Conservation (phyloP, 805 yeast species). For the Wickerhamia fluorescens region DNA sequence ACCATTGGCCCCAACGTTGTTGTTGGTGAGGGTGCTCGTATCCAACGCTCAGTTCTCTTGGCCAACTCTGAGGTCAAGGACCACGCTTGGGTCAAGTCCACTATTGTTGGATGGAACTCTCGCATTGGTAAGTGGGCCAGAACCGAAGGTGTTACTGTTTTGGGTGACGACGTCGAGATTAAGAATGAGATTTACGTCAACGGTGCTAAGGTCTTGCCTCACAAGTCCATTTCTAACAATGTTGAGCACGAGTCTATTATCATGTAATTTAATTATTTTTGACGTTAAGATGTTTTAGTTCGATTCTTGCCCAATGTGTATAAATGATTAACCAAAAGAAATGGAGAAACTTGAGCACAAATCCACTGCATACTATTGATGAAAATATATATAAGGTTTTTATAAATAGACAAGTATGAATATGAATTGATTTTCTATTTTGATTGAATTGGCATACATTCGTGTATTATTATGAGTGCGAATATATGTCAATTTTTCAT, state of each 20-base stretch:
- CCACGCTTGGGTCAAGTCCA: conserved; percentile 95
- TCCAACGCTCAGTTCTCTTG: conserved; percentile 89
- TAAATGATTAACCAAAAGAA: not conserved
- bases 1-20: conserved; percentile 94
- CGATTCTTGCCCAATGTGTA: not conserved
- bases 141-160: conserved; percentile 93
- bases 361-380: too few relatives aligned
- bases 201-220: conserved; percentile 99
- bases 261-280: conserved; percentile 54
- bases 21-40: conserved; percentile 98
- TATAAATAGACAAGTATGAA: too few relatives aligned
- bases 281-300: not conserved
- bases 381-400: too few relatives aligned
- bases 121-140: conserved; percentile 99
- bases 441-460: too few relatives aligned
- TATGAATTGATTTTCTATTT: too few relatives aligned
- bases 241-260: conserved; percentile 97
- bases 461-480: too few relatives aligned
- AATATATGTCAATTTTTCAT: too few relatives aligned
- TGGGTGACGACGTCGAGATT: conserved; percentile 98
- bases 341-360: too few relatives aligned
- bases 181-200: conserved; percentile 98
- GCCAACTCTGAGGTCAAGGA: conserved; percentile 88
- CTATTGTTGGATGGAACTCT: conserved; percentile 99
- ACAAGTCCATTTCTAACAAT: conserved; percentile 91